Percentiles rank a stretch among this genome's conserved stretches.
These are phyloP conservation scores for Pythium aquatile DNA, from an alignment of 352 stramenopile species.

Conservation along the genomic window DNA sequence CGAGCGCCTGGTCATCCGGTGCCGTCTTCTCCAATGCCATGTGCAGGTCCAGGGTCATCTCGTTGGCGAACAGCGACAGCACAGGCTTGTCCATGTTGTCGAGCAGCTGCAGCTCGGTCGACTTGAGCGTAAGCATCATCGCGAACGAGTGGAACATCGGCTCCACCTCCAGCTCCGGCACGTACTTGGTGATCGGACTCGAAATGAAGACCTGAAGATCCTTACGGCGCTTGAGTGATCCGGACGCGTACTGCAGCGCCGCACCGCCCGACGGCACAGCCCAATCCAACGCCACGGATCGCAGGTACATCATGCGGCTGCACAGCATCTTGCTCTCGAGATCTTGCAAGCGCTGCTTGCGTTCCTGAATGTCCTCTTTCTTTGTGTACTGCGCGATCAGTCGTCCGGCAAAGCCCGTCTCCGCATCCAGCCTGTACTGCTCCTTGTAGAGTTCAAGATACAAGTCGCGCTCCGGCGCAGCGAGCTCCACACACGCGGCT, in stretches of 20 bases:
- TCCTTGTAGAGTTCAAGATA: constrained; percentile 58
- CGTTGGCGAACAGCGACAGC: constrained; percentile 55
- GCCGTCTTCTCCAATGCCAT: constrained; percentile 48
- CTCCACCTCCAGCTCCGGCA: constrained; percentile 35
- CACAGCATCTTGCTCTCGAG: constrained; percentile 63
- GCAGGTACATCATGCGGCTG: constrained; percentile 57
- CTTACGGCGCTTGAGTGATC: constrained; percentile 44
- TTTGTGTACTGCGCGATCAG: constrained; percentile 39
- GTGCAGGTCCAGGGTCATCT: constrained; percentile 45
- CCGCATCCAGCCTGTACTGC: constrained; percentile 59
- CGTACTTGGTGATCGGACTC: constrained; percentile 65
- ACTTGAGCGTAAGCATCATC: constrained; percentile 55
- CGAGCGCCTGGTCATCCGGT: constrained; percentile 33
- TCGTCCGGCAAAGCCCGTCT: constrained; percentile 39
- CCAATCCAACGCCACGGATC: constrained; percentile 59
- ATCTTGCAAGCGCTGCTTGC: constrained; percentile 41
- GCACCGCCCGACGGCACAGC: constrained; percentile 56
- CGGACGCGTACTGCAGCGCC: constrained; percentile 40
- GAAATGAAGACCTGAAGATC: constrained; percentile 66
- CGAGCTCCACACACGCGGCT: constrained; percentile 58
- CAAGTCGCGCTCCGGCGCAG: constrained; percentile 40
- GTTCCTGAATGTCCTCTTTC: constrained; percentile 43
- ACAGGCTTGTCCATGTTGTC: constrained; percentile 48
- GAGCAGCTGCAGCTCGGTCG: constrained; percentile 48
- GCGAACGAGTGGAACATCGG: constrained; percentile 61